Percentiles rank a stretch among this genome's conserved stretches.
Conservation (phyloP, 345 rosid genomes). For the Kandelia obovata region DNA sequence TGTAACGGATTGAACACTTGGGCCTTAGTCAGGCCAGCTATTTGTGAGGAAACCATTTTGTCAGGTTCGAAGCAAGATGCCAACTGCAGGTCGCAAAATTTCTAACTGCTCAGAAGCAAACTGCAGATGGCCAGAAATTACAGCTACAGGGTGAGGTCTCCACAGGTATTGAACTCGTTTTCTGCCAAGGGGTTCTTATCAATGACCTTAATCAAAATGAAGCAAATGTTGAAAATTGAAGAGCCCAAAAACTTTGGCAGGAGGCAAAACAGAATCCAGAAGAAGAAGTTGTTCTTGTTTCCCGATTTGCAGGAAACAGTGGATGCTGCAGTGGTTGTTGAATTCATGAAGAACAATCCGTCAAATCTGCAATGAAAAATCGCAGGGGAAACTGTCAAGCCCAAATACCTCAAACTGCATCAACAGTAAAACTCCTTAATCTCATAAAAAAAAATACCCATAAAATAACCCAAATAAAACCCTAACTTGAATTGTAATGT, state of each 20-base stretch:
- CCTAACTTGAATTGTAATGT: not conserved
- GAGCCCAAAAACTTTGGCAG: conserved; percentile 63
- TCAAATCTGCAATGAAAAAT: conserved; percentile 47
- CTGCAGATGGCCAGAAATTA: conserved; percentile 26
- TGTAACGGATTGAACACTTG: conserved; percentile 28
- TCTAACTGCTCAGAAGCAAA: not conserved
- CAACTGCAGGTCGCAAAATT: conserved; percentile 24
- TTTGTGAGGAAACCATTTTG: conserved; percentile 57
- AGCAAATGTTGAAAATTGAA: conserved; percentile 43
- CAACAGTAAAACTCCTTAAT: not conserved
- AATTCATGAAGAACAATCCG: conserved; percentile 74
- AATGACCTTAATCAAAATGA: conserved; percentile 48
- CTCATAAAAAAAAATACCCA: not conserved
- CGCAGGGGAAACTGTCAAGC: not conserved
- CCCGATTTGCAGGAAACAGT: conserved; percentile 93
- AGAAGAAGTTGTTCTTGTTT: conserved; percentile 74
- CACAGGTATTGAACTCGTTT: not conserved
- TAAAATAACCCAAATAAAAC: not conserved
- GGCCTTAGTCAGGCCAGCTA: conserved; percentile 33
- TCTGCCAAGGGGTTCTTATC: conserved; percentile 43
- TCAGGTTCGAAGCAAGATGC: conserved; percentile 8
- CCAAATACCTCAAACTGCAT: not conserved
- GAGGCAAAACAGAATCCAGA: conserved; percentile 73
- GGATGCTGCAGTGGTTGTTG: conserved; percentile 55
- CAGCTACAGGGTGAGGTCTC: conserved; percentile 22